Conservation (phyloP, 139 green algal species). For the Choricystis sp. region DNA sequence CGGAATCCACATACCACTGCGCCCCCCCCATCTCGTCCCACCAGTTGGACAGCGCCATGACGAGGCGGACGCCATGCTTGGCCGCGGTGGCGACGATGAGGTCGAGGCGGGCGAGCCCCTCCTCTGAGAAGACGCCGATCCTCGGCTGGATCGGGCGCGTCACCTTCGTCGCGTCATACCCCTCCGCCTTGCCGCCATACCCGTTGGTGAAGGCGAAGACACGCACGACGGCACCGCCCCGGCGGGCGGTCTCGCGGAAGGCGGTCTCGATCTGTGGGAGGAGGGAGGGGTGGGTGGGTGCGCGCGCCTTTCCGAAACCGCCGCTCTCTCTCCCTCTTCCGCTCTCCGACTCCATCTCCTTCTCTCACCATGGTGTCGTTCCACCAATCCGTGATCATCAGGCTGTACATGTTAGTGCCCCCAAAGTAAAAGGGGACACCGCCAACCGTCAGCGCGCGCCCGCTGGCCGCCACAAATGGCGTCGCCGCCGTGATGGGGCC, state of each 20-base stretch:
- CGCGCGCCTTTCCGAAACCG: no score
- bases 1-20: background rate
- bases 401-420: background rate
- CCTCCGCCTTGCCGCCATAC: background rate
- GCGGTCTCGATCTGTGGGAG: background rate
- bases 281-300: no score
- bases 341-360: no score
- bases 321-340: no score
- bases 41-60: background rate
- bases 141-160: background rate
- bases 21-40: background rate
- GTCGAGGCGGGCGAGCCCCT: background rate
- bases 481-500: no score
- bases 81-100: background rate
- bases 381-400: background rate
- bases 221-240: background rate
- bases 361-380: no score
- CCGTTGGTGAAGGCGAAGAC: background rate
- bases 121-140: background rate
- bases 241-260: background rate
- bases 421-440: background rate
- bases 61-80: background rate
- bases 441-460: background rate
- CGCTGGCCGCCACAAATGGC: background rate
- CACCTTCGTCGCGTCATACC: background rate